Conservation (phyloP, 1,284 basidiomycete genomes). For the Boletellus deceptivus region DNA sequence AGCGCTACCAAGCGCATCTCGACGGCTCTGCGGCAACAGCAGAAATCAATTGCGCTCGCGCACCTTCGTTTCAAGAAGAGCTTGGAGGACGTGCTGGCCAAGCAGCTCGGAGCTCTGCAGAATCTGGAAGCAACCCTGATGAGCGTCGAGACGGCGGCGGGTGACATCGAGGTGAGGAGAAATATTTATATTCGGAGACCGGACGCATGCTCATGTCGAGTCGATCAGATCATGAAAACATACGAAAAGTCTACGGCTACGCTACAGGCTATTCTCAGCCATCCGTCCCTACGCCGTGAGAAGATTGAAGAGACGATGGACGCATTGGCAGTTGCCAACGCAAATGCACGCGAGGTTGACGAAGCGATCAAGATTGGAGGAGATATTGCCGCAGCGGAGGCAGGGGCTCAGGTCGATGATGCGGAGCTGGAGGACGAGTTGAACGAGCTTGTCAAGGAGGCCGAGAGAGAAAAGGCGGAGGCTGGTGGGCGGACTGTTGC, state of each 20-base stretch:
- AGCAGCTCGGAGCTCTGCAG: conserved; percentile 71
- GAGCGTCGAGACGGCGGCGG: conserved; percentile 83
- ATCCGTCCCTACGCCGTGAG: conserved; percentile 76
- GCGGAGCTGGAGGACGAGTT: conserved; percentile 63
- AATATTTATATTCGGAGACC: neutral
- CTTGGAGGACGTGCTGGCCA: conserved; percentile 73
- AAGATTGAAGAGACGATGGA: conserved; percentile 86
- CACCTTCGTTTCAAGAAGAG: conserved; percentile 80
- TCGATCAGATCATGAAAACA: conserved; percentile 75
- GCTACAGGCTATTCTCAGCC: conserved; percentile 70
- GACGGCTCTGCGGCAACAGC: conserved; percentile 62
- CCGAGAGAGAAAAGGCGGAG: conserved; percentile 38
- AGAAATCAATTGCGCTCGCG: conserved; percentile 70
- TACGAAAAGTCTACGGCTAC: conserved; percentile 83
- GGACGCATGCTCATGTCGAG: conserved; percentile 1
- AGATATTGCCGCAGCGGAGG: conserved; percentile 53
- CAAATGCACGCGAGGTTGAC: conserved; percentile 81
- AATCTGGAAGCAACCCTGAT: conserved; percentile 76
- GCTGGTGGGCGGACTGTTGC: conserved; percentile 10
- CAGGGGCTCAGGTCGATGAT: conserved; percentile 52
- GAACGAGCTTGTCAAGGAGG: conserved; percentile 49
- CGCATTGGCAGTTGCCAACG: conserved; percentile 77
- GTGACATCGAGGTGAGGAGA: conserved; percentile 74
- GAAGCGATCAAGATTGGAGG: conserved; percentile 70
- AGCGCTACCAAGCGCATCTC: conserved; percentile 71